Base-by-base conservation (phyloP, 2,329 filamentous ascomycete genomes). In the Colletotrichum eremochloae region DNA sequence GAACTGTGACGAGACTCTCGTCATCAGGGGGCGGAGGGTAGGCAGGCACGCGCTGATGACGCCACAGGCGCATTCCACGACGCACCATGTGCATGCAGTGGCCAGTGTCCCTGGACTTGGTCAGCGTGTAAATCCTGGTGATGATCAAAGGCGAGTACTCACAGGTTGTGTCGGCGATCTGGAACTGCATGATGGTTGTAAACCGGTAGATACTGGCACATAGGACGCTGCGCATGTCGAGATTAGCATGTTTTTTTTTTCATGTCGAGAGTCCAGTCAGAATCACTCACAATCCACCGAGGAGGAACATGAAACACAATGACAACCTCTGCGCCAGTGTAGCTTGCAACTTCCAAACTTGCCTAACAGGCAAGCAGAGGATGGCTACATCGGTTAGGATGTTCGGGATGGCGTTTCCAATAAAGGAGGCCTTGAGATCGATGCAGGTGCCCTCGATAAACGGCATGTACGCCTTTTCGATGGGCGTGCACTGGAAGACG, bases 381-480 rank as follows among this genome's bases (percentile, higher is more conserved):
- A 84, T 83, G 55, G 78, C 77, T 1, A 82, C 65, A 68, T 84
- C 82, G 9, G 79, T 82, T n/a, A 81, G 53, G 61, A 84, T 82
- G 62, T 83, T 84, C 5, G 83, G 83, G 0, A 85, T 78, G 5
- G 80, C 81, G 75, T 85, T 85, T n/a, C 81, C 82, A 61, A 86
- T 81, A 62, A 86, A 84, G 3, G 78, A 80, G 3, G 72, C 78
- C 74, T 80, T 81, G 5, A 82, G 76, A 68, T 84, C 75, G 75
- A 85, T 83, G 72, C 84, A 86, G 2, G 71, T 76, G 1, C 83
- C 82, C 1, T 76, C 75, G 5, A 81, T 68, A n/a, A 68, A 78
- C 0, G 77, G 77, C 33, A 80, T 67, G 79, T 81, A 85, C 1
- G 80, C 77, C 60, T 79, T 82, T 3, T 74, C 42, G 31, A 85